These are phyloP conservation scores for Leccinum rimulosum DNA, from an alignment of 768 basidiomycete species.

Conservation along the genomic window DNA sequence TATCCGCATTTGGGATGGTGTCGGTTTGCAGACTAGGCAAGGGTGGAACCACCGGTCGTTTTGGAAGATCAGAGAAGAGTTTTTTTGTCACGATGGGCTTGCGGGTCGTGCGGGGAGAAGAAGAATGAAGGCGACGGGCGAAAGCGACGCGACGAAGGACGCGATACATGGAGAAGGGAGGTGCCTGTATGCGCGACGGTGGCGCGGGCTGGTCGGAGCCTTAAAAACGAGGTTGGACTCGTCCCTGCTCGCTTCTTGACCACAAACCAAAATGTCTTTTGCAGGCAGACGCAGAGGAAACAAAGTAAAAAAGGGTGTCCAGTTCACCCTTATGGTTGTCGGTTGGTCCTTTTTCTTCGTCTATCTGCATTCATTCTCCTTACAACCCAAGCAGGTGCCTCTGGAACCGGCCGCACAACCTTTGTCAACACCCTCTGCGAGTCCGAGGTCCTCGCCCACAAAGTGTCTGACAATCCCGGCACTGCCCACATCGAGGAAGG, in stretches of 20 bases:
- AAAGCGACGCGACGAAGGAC: slow-evolving; percentile 12
- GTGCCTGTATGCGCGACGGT: slow-evolving; percentile 31
- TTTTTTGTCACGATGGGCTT: slow-evolving; percentile 43
- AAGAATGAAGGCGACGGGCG: slow-evolving; percentile 11
- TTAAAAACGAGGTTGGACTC: slow-evolving; percentile 33
- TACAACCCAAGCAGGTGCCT: slow-evolving; percentile 67
- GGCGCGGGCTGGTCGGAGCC: slow-evolving; percentile 34
- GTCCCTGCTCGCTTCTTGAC: slow-evolving; percentile 29
- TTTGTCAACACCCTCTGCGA: slow-evolving; percentile 99
- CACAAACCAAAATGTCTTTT: slow-evolving; percentile 65
- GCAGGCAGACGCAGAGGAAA: slow-evolving; percentile 84
- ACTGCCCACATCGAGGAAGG: slow-evolving; percentile 93
- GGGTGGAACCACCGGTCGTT: slow-evolving; percentile 20
- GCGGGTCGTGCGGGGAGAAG: neutral
- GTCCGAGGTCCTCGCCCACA: slow-evolving; percentile 86
- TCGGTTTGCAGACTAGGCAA: neutral
- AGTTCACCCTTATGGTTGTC: slow-evolving; percentile 97
- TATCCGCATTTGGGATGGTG: neutral
- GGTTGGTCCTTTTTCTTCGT: slow-evolving; percentile 52
- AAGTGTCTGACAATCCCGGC: slow-evolving; percentile 79
- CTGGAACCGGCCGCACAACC: slow-evolving; percentile 95
- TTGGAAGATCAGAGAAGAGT: slow-evolving; percentile 58
- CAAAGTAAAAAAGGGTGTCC: slow-evolving; percentile 99
- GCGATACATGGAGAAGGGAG: slow-evolving; percentile 4
- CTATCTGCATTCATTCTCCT: neutral